These are phyloP conservation scores for Laburnicola sp. DNA, from an alignment of 2,329 filamentous ascomycete species.

Conservation along the genomic window DNA sequence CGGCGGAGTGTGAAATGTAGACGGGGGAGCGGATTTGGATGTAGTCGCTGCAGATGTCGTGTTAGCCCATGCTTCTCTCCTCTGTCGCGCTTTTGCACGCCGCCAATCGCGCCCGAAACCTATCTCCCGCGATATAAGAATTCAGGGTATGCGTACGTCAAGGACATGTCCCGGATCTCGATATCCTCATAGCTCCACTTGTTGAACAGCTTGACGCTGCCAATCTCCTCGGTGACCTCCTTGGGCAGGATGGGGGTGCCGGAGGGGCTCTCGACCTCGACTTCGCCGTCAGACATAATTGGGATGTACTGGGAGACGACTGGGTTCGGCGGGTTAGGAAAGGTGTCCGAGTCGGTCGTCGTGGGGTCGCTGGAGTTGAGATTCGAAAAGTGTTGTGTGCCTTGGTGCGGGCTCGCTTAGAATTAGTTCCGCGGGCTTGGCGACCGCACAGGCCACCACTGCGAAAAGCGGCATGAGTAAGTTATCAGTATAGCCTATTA, in stretches of 20 bases:
- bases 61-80: constrained; percentile 39
- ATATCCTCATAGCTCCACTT: constrained; percentile 99
- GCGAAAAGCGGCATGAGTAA: background rate
- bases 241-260: constrained; percentile 85
- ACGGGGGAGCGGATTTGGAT: constrained; percentile 99
- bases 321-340: constrained; percentile 29
- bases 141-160: constrained; percentile 74
- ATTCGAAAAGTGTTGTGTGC: constrained; percentile 18
- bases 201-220: constrained; percentile 95
- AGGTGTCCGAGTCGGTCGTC: constrained; percentile 30
- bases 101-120: constrained; percentile 20
- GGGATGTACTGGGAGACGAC: constrained; percentile 26
- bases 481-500: no score
- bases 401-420: constrained; percentile 13
- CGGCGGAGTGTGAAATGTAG: constrained; percentile 98
- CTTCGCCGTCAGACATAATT: constrained; percentile 92
- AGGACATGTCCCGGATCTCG: constrained; percentile 98
- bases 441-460: constrained; percentile 7
- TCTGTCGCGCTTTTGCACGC: constrained; percentile 19
- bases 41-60: constrained; percentile 76
- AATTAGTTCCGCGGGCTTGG: constrained; percentile 21
- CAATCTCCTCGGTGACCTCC: constrained; percentile 86
- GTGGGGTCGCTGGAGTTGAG: constrained; percentile 32
- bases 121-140: constrained; percentile 8
- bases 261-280: constrained; percentile 81